These are phyloP conservation scores for Amanita inopinata DNA, from an alignment of 768 basidiomycete genomes.

Conservation along the genomic window DNA sequence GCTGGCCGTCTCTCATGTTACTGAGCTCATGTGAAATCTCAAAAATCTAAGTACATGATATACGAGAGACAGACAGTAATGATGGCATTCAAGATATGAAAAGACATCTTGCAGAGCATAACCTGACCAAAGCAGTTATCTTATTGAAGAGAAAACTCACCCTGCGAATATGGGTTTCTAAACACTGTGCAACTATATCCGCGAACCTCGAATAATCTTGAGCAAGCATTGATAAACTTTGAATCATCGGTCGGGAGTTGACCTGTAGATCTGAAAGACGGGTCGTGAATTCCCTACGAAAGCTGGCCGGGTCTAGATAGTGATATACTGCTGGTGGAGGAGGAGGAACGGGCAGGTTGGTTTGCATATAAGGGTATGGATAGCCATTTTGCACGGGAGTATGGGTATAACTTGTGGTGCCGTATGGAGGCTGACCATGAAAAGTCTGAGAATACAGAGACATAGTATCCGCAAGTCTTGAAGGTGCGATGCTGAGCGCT, in stretches of 20 bases:
- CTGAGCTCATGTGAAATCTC: constrained; percentile 25
- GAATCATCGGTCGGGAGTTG: constrained; percentile 94
- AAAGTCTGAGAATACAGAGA: constrained; percentile 56
- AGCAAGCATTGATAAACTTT: constrained; percentile 85
- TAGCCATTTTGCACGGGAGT: constrained; percentile 30
- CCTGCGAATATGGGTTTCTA: constrained; percentile 78
- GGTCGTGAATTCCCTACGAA: constrained; percentile 67
- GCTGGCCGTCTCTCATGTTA: constrained; percentile 24
- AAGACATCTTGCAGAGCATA: constrained; percentile 13
- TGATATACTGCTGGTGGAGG: constrained; percentile 29
- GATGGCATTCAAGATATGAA: constrained; percentile 11
- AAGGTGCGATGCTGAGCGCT: constrained; percentile 7
- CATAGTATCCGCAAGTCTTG: constrained; percentile 33
- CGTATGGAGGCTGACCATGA: constrained; percentile 50
- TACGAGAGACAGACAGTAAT: constrained; percentile 17
- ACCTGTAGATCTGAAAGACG: constrained; percentile 77
- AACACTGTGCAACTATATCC: constrained; percentile 69
- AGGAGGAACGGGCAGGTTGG: constrained; percentile 26
- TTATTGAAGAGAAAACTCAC: constrained; percentile 51
- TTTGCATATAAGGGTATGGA: constrained; percentile 30
- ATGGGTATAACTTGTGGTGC: constrained; percentile 36
- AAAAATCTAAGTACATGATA: constrained; percentile 27
- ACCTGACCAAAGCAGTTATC: constrained; percentile 14
- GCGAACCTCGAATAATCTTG: constrained; percentile 76
- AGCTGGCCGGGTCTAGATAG: constrained; percentile 54